A percentile compares a stretch with the other conserved stretches of the same genome.
Conservation (phyloP, 345 rosid genomes). For the Litchi chinensis region DNA sequence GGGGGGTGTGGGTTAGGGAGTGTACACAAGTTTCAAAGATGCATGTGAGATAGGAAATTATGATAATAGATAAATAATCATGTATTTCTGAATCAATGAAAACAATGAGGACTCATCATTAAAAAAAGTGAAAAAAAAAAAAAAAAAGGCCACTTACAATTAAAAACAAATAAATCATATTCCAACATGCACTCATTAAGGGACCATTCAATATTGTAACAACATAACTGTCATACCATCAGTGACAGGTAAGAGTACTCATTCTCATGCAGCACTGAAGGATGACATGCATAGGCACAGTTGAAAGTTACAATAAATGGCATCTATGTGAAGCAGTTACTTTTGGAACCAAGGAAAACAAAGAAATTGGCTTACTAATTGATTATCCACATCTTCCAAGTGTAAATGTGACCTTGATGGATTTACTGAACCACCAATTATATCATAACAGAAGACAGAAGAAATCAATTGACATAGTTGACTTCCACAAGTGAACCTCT, state of each 20-base stretch:
- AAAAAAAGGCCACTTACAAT: too few relatives aligned
- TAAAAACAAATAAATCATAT: too few relatives aligned
- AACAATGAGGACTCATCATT: neutral
- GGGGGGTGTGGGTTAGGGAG: neutral
- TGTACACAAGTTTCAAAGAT: neutral
- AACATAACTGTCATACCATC: neutral
- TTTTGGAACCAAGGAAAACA: neutral
- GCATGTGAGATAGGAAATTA: neutral
- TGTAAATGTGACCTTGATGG: too few relatives aligned
- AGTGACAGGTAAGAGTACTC: neutral
- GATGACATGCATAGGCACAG: slow-evolving; percentile 2
- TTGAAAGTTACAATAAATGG: neutral
- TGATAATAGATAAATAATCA: neutral
- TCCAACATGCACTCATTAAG: too few relatives aligned
- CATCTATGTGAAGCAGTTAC: neutral
- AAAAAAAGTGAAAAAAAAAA: too few relatives aligned
- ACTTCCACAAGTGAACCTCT: neutral
- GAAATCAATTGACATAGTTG: neutral
- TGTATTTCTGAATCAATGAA: neutral
- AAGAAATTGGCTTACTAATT: neutral
- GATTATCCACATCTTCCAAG: neutral
- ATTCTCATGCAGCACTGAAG: neutral
- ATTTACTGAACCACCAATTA: neutral
- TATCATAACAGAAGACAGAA: neutral
- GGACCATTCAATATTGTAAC: neutral